Evolutionary conservation across 2,329 filamentous ascomycete species (phyloP).

Genomic region (Arthrinium phaeospermum): DNA sequence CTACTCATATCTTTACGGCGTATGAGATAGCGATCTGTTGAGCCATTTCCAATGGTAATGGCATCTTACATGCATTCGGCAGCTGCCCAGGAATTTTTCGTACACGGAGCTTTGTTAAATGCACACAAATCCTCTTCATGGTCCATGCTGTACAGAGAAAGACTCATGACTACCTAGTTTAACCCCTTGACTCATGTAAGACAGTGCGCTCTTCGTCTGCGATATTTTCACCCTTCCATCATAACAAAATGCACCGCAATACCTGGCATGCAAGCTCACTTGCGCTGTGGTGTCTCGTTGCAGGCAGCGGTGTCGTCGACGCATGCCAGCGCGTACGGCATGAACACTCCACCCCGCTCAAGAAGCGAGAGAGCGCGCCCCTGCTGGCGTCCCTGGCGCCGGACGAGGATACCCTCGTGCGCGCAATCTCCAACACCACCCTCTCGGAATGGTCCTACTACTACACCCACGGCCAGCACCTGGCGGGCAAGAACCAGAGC

Average conservation of each 20-base stretch:
- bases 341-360: constrained; percentile 18
- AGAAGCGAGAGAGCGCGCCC: constrained; percentile 30
- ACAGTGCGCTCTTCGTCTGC: not conserved
- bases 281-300: not conserved
- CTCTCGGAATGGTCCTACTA: constrained; percentile 41
- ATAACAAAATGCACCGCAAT: not conserved
- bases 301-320: not conserved
- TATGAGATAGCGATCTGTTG: not conserved
- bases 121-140: not conserved
- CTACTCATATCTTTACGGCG: not conserved
- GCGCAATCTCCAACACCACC: constrained; percentile 36
- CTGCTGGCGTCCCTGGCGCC: constrained; percentile 30
- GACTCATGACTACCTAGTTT: not conserved
- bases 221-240: not conserved
- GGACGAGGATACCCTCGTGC: constrained; percentile 35
- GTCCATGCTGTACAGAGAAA: not conserved
- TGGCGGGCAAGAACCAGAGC: constrained; percentile 36
- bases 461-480: constrained; percentile 40
- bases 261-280: not conserved
- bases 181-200: not conserved
- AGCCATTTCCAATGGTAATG: not conserved
- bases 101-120: not conserved
- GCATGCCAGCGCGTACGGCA: constrained; percentile 21
- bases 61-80: not conserved
- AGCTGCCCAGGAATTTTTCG: not conserved